A percentile compares a stretch with the other conserved stretches of the same genome.
Conservation (phyloP, 2,329 filamentous ascomycete genomes). For the Exutisphaerella laricina region DNA sequence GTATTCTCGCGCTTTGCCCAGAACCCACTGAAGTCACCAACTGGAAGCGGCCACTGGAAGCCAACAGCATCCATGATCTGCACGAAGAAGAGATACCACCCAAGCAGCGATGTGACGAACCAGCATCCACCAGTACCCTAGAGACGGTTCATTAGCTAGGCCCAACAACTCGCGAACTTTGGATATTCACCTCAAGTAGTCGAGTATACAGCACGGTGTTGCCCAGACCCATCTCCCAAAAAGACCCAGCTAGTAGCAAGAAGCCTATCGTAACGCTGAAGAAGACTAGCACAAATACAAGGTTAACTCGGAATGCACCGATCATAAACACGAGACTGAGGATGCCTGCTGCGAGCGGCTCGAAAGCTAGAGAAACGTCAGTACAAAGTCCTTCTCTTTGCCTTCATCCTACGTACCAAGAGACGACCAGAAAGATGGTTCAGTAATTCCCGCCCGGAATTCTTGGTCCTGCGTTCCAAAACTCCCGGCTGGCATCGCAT, state of each 20-base stretch:
- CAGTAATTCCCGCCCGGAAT: conserved; percentile 7
- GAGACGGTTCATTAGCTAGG: background rate
- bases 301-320: conserved; percentile 10
- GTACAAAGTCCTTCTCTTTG: background rate
- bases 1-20: conserved; percentile 7
- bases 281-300: conserved; percentile 14
- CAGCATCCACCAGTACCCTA: conserved; percentile 12
- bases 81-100: conserved; percentile 16
- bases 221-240: conserved; percentile 11
- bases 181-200: conserved; percentile 1
- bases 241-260: conserved; percentile 8
- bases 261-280: conserved; percentile 13
- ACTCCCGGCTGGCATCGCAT: background rate
- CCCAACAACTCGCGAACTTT: no score
- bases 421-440: conserved; percentile 8
- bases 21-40: conserved; percentile 16
- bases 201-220: conserved; percentile 6
- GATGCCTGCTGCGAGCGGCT: conserved; percentile 10
- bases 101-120: conserved; percentile 14
- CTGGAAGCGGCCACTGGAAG: conserved; percentile 12
- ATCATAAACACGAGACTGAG: conserved; percentile 14
- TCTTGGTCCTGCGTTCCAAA: background rate
- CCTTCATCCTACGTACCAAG: conserved; percentile 3
- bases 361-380: conserved; percentile 7
- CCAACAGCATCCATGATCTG: conserved; percentile 13